Conservation (phyloP, 1,284 basidiomycete species). For the Rhodotorula sp. region DNA sequence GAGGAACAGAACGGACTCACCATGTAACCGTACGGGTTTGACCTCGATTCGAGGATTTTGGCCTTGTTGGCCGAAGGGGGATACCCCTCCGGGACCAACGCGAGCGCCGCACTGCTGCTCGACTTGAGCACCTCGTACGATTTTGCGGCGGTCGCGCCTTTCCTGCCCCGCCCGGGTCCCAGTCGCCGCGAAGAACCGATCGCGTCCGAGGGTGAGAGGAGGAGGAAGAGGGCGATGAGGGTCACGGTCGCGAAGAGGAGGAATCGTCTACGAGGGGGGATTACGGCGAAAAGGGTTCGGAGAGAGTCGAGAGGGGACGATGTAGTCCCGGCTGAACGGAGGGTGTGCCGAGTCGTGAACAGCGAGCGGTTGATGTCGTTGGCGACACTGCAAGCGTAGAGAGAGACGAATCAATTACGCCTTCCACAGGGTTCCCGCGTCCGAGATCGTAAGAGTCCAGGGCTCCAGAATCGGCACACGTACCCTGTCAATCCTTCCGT, state of each 20-base stretch:
- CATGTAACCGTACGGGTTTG: slow-evolving; percentile 36
- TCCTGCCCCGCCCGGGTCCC: not conserved
- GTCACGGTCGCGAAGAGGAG: slow-evolving; percentile 6
- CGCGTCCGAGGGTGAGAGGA: slow-evolving; percentile 6
- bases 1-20: not conserved
- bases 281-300: slow-evolving; percentile 1
- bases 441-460: too few relatives aligned
- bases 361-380: not conserved
- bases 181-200: not conserved
- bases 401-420: too few relatives aligned
- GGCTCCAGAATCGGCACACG: not conserved
- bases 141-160: not conserved
- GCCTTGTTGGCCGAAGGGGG: slow-evolving; percentile 17
- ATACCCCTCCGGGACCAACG: not conserved
- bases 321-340: not conserved
- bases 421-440: too few relatives aligned
- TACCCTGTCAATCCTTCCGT: slow-evolving; percentile 25
- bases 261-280: slow-evolving; percentile 21
- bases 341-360: slow-evolving; percentile 4
- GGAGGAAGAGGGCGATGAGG: slow-evolving; percentile 24
- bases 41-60: slow-evolving; percentile 25
- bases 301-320: not conserved
- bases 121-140: not conserved
- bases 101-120: not conserved
- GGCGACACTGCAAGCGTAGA: not conserved